Evolutionary conservation across 1,284 basidiomycete species (phyloP), one percentile per base, ranked within the genome.

Genomic region (Entoloma clypeatum): DNA sequence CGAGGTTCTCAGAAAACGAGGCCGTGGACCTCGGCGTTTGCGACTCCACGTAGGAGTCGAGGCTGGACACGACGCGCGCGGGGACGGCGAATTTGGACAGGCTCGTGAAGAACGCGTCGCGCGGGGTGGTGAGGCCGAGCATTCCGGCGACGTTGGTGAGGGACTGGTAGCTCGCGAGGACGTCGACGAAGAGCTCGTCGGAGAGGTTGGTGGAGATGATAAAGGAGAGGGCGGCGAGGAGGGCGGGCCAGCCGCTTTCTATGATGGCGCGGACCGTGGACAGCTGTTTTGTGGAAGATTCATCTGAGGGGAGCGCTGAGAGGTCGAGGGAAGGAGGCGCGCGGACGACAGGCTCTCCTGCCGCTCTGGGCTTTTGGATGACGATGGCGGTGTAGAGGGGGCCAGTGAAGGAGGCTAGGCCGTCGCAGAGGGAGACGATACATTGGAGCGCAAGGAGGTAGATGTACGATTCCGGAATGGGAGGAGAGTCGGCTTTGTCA

Each of bases 401-500:
- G 0, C 82, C 77, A 0, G 81, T 79, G 51, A 79, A 84, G 0
- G 77, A 67, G 0, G 86, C 85, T 45, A 98, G 86, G 3, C 92
- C 92, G 56, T 96, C 91, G 36, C 88, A 91, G 2, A 99, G 70
- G 0, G 90, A 86, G 14, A 88, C 77, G 5, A 97, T 74, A 50
- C 88, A 92, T 56, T 98, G 93, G 0, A 96, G 75, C 1, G 86
- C 87, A 1, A 99, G 78, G 1, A 97, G 80, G 59, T 94, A 96
- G 43, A 92, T 77, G 61, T 99, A 98, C 0, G 88, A 78, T 47
- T 98, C 92, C 0, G 93, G 93, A 36, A 95, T 90, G 0, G 79
- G 71, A 0, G 96, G 96, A 0, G 94, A 82, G 54, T 99, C 96
- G 0, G 91, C 84, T 63, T 99, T 96, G 67, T 97, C 93, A 11